Conservation (phyloP, 2,329 filamentous ascomycete species). For the Botryotinia globosa region DNA sequence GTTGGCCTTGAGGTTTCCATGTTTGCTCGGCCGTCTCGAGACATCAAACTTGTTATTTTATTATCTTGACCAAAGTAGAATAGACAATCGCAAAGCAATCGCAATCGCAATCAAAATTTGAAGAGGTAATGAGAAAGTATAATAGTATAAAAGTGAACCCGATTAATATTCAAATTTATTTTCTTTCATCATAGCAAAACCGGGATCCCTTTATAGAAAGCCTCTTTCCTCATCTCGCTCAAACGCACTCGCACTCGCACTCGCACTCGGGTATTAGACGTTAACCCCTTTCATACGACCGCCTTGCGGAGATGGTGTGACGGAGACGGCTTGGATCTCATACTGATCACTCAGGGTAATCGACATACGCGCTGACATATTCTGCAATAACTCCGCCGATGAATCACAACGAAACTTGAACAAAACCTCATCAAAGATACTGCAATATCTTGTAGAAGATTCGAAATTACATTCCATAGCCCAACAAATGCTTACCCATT, state of each 20-base stretch:
- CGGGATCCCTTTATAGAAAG: neutral
- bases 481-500: neutral
- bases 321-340: neutral
- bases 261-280: neutral
- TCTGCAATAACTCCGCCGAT: neutral
- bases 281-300: neutral
- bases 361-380: neutral
- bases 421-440: no score
- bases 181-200: neutral
- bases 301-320: neutral
- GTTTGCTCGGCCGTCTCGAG: neutral
- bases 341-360: neutral
- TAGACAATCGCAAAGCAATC: neutral
- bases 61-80: neutral
- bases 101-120: neutral
- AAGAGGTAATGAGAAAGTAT: neutral
- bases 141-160: neutral
- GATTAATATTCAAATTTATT: neutral
- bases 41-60: neutral
- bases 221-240: neutral
- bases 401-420: neutral
- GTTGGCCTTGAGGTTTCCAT: conserved; percentile 4
- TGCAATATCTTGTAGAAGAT: neutral
- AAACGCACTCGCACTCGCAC: neutral
- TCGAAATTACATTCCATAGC: neutral